These are phyloP conservation scores for Pelargonium citronellum DNA, from an alignment of 441 rosid species.

Conservation along the genomic window DNA sequence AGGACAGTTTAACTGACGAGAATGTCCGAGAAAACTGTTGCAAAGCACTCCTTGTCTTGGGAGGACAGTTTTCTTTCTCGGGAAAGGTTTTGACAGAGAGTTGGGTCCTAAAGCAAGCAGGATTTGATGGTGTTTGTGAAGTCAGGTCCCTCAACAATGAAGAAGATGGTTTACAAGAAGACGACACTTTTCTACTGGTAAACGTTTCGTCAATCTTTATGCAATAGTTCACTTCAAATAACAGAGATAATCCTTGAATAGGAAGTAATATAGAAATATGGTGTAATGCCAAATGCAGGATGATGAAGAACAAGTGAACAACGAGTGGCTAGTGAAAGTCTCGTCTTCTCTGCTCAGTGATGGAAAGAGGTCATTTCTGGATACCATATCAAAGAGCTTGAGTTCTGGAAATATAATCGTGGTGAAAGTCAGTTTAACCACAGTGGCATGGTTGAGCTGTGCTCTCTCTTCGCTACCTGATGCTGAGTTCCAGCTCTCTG, in stretches of 20 bases:
- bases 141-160: conserved; percentile 16
- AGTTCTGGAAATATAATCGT: conserved; percentile 32
- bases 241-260: background rate
- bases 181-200: conserved; percentile 24
- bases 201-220: background rate
- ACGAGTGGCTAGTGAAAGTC: conserved; percentile 40
- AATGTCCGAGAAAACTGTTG: conserved; percentile 38
- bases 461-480: conserved; percentile 35
- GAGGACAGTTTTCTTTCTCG: conserved; percentile 35
- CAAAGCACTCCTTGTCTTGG: conserved; percentile 42
- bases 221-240: too few relatives aligned
- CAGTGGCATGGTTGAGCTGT: conserved; percentile 45
- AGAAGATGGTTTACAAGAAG: conserved; percentile 20
- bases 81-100: conserved; percentile 31
- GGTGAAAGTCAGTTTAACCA: conserved; percentile 33
- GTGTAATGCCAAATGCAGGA: conserved; percentile 23
- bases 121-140: conserved; percentile 19
- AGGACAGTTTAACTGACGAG: conserved; percentile 33
- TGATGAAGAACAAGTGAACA: conserved; percentile 30
- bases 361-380: conserved; percentile 34
- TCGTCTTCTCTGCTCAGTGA: conserved; percentile 34
- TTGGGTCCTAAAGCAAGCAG: conserved; percentile 46
- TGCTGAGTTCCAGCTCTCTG: conserved; percentile 32
- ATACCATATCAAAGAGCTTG: conserved; percentile 40
- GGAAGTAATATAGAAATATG: background rate